Evolutionary conservation across 2,329 filamentous ascomycete species (phyloP).

Genomic region (Grosmannia huntii): DNA sequence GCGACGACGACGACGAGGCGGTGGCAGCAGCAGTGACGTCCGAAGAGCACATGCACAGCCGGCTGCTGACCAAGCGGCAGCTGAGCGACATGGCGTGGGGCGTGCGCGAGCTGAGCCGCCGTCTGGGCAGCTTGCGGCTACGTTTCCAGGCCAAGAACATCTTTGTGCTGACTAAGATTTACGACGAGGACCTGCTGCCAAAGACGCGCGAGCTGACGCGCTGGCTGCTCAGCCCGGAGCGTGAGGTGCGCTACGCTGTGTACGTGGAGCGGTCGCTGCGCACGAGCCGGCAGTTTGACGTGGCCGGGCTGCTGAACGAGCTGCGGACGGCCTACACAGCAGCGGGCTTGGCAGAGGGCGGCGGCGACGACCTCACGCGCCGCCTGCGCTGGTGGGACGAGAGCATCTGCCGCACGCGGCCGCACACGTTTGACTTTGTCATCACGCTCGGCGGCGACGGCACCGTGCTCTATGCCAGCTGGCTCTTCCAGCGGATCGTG

Average conservation of each 20-base stretch:
- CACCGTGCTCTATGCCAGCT: constrained; percentile 92
- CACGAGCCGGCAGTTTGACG: constrained; percentile 61
- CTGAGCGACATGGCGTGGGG: constrained; percentile 95
- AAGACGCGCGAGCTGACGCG: constrained; percentile 64
- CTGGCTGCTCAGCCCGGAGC: constrained; percentile 67
- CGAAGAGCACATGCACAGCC: constrained; percentile 32
- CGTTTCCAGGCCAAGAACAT: constrained; percentile 71
- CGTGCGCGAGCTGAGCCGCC: constrained; percentile 78
- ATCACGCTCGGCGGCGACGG: constrained; percentile 88
- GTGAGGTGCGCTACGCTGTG: constrained; percentile 58
- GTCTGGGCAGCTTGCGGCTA: constrained; percentile 69
- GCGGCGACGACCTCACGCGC: constrained; percentile 23
- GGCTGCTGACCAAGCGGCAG: constrained; percentile 90
- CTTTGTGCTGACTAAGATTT: constrained; percentile 84
- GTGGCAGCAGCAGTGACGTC: constrained; percentile 1
- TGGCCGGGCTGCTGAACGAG: constrained; percentile 52
- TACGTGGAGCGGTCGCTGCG: constrained; percentile 71
- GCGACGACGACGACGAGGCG: constrained; percentile 12
- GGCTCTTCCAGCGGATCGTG: constrained; percentile 91
- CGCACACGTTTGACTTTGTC: constrained; percentile 87
- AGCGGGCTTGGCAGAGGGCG: constrained; percentile 14
- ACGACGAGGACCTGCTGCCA: constrained; percentile 66
- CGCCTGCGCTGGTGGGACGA: constrained; percentile 76
- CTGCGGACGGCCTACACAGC: constrained; percentile 30
- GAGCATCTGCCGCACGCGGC: constrained; percentile 60